Base-by-base conservation (phyloP, 2,329 filamentous ascomycete species). In the Botrytis elliptica region DNA sequence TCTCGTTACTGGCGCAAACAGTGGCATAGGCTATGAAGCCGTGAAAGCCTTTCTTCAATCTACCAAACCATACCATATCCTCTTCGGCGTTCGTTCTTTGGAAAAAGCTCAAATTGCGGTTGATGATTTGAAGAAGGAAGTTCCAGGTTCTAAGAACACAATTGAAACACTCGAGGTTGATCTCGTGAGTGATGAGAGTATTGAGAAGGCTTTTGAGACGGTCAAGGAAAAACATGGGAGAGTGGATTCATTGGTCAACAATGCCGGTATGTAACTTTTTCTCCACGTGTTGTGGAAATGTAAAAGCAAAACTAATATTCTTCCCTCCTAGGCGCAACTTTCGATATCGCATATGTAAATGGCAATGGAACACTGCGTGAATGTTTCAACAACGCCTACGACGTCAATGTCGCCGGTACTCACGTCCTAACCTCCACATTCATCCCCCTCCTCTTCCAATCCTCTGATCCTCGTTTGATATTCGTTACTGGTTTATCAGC, bases 401-500 rank as follows among this genome's bases (percentile, higher is more conserved):
- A 80, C 65, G 79, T 79, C 38, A 82, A 83, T 74, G 80, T 84
- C 12, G 69, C 76, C 7, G 79, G 81, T 8, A 79, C 79, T 1
- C 76, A 78, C 4, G 74, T 76, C 20, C 70, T 83, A 38, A 83
- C 82, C 6, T 77, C 78, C 36, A 77, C 76, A n/a, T 80, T 81
- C 57, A 73, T 81, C 22, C 81, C 81, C 10, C 79, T 83, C 49
- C 78, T 83, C 0, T 78, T 86, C n/a, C 82, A 83, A 63, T 85
- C 84, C 0, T 66, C 78, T 0, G 81, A 84, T 55, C 85, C 85
- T 0, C 82, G 85, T 4, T 77, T 87, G 66, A 74, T 86, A 25
- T 88, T 88, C 79, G 74, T 87, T 38, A 83, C 83, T 59, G 84
- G 84, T 2, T 81, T 83, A 0, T 80, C 83, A 0, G 81, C 81